phyloP scores from a whole-genome alignment of 495 filamentous ascomycete species.

The Talaromyces adpressus region DNA sequence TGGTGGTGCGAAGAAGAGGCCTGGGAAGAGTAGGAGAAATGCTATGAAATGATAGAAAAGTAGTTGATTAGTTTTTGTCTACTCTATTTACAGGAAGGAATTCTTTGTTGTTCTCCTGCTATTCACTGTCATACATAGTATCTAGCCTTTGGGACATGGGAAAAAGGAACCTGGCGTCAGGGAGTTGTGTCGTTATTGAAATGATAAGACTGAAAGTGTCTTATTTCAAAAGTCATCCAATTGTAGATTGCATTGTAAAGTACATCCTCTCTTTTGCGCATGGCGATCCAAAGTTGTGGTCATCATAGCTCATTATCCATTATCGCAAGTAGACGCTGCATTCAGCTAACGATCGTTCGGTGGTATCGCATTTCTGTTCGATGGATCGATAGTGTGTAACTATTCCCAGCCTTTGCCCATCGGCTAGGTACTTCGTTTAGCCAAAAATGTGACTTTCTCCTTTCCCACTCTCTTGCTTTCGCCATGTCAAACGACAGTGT shows the following conservation, averaged over 20 bases:
- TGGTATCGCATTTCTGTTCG: neutral
- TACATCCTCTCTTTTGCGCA: neutral
- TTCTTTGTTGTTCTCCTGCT: neutral
- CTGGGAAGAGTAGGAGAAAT: slow-evolving; percentile 60
- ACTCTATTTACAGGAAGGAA: neutral
- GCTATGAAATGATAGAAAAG: slow-evolving; percentile 7
- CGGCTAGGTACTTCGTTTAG: neutral
- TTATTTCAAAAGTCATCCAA: neutral
- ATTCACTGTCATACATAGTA: neutral
- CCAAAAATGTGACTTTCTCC: neutral
- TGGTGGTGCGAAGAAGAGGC: slow-evolving; percentile 36
- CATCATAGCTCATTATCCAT: neutral
- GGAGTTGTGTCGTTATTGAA: neutral
- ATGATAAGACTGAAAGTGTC: neutral
- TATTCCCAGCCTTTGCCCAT: neutral
- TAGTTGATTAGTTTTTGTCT: neutral
- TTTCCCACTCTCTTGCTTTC: neutral
- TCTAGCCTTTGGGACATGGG: slow-evolving; percentile 1
- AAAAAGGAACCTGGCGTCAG: slow-evolving; percentile 4
- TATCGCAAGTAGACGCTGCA: neutral
- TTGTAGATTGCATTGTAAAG: neutral
- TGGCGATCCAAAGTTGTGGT: neutral
- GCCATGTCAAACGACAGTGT: neutral
- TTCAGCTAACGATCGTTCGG: neutral
- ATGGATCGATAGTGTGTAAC: neutral